Percentiles rank a stretch among this genome's conserved stretches.
These are phyloP conservation scores for Plasmodium coatneyi DNA, from an alignment of 169 alveolate species.

Conservation along the genomic window DNA sequence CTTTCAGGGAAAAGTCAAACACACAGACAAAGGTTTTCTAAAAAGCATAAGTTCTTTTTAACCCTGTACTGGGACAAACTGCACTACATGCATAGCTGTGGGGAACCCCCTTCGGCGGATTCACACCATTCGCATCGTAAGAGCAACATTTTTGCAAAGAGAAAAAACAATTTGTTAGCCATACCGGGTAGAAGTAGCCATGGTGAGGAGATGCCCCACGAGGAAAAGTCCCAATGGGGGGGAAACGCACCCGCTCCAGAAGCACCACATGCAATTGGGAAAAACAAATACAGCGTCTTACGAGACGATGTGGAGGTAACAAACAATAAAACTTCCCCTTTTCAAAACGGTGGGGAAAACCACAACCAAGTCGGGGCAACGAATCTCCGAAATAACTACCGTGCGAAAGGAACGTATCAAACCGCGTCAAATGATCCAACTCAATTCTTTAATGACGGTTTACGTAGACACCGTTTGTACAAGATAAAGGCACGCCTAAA, in stretches of 20 bases:
- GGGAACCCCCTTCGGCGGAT: not conserved
- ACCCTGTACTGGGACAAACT: slow-evolving; percentile 30
- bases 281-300: not conserved
- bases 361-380: not conserved
- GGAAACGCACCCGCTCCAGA: not conserved
- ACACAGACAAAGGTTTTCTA: slow-evolving; percentile 15
- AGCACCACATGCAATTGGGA: not conserved
- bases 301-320: not conserved
- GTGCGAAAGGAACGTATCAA: not conserved
- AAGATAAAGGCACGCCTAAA: not conserved
- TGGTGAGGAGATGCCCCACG: not conserved
- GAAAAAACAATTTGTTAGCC: not conserved
- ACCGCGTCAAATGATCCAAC: not conserved
- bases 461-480: not conserved
- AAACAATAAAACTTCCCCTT: no score
- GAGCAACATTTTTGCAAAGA: not conserved
- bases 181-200: not conserved
- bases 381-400: not conserved
- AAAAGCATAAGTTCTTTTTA: slow-evolving; percentile 22
- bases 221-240: not conserved
- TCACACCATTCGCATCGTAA: not conserved
- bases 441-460: not conserved
- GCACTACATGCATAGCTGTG: not conserved
- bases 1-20: not conserved
- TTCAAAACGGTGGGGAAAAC: not conserved